Evolutionary conservation across 306 rosid species (phyloP).

Genomic region (Cucurbita argyrosperma): DNA sequence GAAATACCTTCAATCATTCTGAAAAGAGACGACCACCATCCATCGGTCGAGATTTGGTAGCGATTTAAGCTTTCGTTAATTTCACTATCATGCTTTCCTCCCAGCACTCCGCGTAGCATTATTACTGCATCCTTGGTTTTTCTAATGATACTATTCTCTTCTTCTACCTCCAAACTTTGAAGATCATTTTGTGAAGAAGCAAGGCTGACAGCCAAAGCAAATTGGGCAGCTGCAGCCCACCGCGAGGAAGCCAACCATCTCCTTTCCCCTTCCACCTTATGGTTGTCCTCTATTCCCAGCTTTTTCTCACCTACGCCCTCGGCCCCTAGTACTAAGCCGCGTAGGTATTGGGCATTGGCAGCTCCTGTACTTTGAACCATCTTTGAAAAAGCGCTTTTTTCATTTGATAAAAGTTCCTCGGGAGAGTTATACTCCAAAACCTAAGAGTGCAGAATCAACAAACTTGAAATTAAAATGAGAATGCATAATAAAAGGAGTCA

Average conservation of each 20-base stretch:
- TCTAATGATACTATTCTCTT: constrained; percentile 28
- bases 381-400: constrained; percentile 59
- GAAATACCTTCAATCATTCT: constrained; percentile 73
- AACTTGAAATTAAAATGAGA: constrained; percentile 1
- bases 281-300: constrained; percentile 19
- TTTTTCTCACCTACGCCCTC: constrained; percentile 29
- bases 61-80: constrained; percentile 43
- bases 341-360: constrained; percentile 65
- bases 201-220: constrained; percentile 68
- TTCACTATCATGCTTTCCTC: constrained; percentile 61
- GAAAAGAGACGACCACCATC: constrained; percentile 76
- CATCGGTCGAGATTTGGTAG: constrained; percentile 37
- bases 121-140: constrained; percentile 55
- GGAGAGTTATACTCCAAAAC: constrained; percentile 65
- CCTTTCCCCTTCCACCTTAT: constrained; percentile 24
- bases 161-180: constrained; percentile 36
- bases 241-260: constrained; percentile 38
- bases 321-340: constrained; percentile 42
- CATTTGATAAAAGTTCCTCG: constrained; percentile 46
- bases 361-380: constrained; percentile 89
- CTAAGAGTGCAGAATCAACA: constrained; percentile 17
- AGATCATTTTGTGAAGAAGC: constrained; percentile 68
- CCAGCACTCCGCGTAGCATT: constrained; percentile 66
- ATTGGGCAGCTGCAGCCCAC: constrained; percentile 84
- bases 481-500: neutral